phyloP scores from a whole-genome alignment of 2,329 filamentous ascomycete genomes.

The Verticillium nonalfalfae region DNA sequence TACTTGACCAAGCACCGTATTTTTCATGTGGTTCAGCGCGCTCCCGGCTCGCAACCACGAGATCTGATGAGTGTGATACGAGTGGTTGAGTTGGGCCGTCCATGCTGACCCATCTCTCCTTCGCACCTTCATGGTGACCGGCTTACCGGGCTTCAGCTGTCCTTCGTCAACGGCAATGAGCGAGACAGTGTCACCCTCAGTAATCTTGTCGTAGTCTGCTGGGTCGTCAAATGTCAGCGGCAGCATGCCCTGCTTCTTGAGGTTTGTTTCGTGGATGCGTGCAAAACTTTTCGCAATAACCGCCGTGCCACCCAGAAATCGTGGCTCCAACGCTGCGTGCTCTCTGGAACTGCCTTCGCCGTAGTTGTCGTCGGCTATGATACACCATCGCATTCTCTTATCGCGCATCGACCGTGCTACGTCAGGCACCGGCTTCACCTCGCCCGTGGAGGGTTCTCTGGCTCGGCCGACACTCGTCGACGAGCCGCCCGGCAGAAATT shows the following conservation, averaged over 20 bases:
- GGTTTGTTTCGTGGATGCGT: slow-evolving; percentile 87
- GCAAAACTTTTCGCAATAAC: slow-evolving; percentile 79
- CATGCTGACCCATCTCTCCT: slow-evolving; percentile 17
- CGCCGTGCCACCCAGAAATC: slow-evolving; percentile 75
- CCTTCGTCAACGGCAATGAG: slow-evolving; percentile 5
- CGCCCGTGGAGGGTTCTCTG: slow-evolving; percentile 12
- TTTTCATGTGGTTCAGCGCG: slow-evolving; percentile 24
- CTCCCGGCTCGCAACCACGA: slow-evolving; percentile 25
- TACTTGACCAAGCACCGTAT: too few species aligned
- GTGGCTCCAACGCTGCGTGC: slow-evolving; percentile 79
- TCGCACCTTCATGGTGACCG: slow-evolving; percentile 20
- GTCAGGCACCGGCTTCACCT: slow-evolving; percentile 17
- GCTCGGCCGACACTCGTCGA: slow-evolving; percentile 18
- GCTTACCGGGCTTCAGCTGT: slow-evolving; percentile 17
- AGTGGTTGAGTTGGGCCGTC: slow-evolving; percentile 23
- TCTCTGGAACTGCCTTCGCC: slow-evolving; percentile 82
- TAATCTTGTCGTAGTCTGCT: slow-evolving; percentile 70
- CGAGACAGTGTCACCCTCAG: slow-evolving; percentile 4
- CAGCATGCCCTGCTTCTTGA: slow-evolving; percentile 68
- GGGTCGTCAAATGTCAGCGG: slow-evolving; percentile 64
- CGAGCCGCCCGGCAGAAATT: slow-evolving; percentile 16
- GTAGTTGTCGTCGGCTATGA: slow-evolving; percentile 49
- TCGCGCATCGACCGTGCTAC: slow-evolving; percentile 17
- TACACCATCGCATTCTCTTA: slow-evolving; percentile 18
- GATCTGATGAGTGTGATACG: slow-evolving; percentile 22